These are phyloP conservation scores for Spizellomyces punctatus DNA, from an alignment of 192 early-diverging fungal species.

Conservation along the genomic window DNA sequence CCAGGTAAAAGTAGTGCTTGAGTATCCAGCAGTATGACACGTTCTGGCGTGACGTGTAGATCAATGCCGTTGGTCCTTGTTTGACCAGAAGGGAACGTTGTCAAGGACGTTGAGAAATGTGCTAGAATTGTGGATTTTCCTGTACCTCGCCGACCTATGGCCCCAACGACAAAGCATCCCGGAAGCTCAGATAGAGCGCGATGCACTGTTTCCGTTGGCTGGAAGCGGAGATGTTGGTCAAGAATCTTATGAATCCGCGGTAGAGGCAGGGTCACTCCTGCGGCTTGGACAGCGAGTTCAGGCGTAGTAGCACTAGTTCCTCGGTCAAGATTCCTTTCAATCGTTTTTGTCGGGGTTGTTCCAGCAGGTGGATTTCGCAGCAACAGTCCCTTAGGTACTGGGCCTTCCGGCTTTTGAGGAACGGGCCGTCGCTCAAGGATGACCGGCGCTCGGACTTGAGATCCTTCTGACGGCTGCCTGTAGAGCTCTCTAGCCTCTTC, in stretches of 20 bases:
- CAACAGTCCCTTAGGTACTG: no score
- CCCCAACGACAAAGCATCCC: slow-evolving; percentile 69
- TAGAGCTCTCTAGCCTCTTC: no score
- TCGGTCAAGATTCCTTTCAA: no score
- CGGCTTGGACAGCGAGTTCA: no score
- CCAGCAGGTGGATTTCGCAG: no score
- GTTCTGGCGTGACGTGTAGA: slow-evolving; percentile 66
- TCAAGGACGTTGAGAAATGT: slow-evolving; percentile 45
- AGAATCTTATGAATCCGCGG: slow-evolving; percentile 9
- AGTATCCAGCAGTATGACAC: slow-evolving; percentile 65
- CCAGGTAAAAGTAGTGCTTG: slow-evolving; percentile 44
- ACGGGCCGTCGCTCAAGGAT: background rate
- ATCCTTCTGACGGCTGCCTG: no score
- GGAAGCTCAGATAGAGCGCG: slow-evolving; percentile 60
- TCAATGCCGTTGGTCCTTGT: slow-evolving; percentile 61
- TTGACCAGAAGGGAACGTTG: slow-evolving; percentile 19
- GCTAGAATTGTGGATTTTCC: slow-evolving; percentile 69
- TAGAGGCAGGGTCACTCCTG: background rate
- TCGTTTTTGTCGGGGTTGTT: no score
- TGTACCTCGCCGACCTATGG: slow-evolving; percentile 65
- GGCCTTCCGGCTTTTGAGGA: no score
- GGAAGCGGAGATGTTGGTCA: slow-evolving; percentile 24
- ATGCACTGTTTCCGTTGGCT: slow-evolving; percentile 22
- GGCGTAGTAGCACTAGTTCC: no score
- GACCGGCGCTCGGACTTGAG: no score